Conservation (phyloP, 2,329 filamentous ascomycete species). For the Alternaria infectoria region DNA sequence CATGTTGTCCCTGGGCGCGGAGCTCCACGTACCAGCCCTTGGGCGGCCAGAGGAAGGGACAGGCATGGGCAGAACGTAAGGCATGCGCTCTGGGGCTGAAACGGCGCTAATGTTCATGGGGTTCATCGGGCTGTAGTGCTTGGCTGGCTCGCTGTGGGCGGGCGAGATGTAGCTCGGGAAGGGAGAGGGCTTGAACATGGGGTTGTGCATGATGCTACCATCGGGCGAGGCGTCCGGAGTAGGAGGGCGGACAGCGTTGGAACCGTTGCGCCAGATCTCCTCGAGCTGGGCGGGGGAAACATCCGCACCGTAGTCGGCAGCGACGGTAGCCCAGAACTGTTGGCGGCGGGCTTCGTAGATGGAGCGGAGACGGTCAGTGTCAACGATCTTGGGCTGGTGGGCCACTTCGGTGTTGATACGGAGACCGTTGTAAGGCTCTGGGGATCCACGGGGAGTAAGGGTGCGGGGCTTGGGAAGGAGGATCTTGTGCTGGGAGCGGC, state of each 20-base stretch:
- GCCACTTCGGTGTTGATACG: conserved; percentile 55
- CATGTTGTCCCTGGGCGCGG: conserved; percentile 46
- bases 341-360: conserved; percentile 74
- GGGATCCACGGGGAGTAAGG: conserved; percentile 48
- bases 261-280: conserved; percentile 65
- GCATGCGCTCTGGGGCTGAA: conserved; percentile 43
- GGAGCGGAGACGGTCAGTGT: conserved; percentile 70
- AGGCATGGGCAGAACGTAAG: conserved; percentile 47
- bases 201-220: conserved; percentile 46
- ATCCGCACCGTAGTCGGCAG: conserved; percentile 72
- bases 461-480: conserved; percentile 69
- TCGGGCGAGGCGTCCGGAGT: conserved; percentile 50
- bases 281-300: conserved; percentile 69
- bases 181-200: conserved; percentile 34
- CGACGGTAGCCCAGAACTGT: conserved; percentile 76
- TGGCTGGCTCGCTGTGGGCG: conserved; percentile 36
- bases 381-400: conserved; percentile 58
- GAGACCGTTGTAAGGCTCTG: conserved; percentile 48
- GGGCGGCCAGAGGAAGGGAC: conserved; percentile 41
- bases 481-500: conserved; percentile 59
- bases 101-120: conserved; percentile 38
- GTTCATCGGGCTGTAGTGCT: conserved; percentile 43
- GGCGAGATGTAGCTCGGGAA: conserved; percentile 43
- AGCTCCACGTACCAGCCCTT: conserved; percentile 46
- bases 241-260: conserved; percentile 41